A percentile compares a stretch with the other conserved stretches of the same genome.
phyloP scores from a whole-genome alignment of 768 basidiomycete genomes.

The Rhodotorula kratochvilovae region DNA sequence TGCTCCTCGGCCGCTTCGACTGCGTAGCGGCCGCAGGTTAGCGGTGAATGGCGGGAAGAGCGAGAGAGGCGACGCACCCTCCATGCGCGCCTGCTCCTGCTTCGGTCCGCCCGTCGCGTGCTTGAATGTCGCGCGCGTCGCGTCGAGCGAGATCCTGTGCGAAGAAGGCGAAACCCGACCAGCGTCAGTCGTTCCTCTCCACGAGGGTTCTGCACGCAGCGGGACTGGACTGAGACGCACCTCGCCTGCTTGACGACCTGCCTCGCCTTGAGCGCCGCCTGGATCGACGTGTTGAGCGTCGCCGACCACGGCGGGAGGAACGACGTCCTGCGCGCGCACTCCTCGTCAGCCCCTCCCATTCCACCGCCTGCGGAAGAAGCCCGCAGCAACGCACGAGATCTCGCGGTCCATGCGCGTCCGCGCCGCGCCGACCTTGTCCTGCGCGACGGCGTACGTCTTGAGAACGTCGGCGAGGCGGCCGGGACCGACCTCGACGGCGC shows the following conservation, averaged over 20 bases:
- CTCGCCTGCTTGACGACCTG: conserved; percentile 50
- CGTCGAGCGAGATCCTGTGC: conserved; percentile 38
- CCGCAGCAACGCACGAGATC: neutral
- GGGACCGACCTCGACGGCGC: conserved; percentile 53
- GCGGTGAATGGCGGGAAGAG: neutral
- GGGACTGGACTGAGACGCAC: too few species aligned
- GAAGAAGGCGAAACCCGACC: too few species aligned
- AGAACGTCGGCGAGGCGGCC: conserved; percentile 75
- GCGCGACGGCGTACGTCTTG: conserved; percentile 69
- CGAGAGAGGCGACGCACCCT: conserved; percentile 15
- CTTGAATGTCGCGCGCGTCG: conserved; percentile 72
- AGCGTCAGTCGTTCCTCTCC: too few species aligned
- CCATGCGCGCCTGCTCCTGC: conserved; percentile 76
- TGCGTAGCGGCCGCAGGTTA: neutral
- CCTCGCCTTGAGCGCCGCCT: conserved; percentile 82
- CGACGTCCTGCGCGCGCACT: conserved; percentile 41
- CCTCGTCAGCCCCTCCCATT: neutral
- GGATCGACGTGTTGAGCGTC: conserved; percentile 74
- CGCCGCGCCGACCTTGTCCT: conserved; percentile 76
- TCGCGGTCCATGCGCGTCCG: conserved; percentile 39
- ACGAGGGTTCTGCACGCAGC: too few species aligned
- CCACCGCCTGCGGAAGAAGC: too few species aligned
- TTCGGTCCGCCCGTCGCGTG: conserved; percentile 47
- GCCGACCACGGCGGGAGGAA: conserved; percentile 83
- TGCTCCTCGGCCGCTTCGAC: conserved; percentile 64